Conservation (phyloP, 2,329 filamentous ascomycete species). For the Botryotinia calthae region DNA sequence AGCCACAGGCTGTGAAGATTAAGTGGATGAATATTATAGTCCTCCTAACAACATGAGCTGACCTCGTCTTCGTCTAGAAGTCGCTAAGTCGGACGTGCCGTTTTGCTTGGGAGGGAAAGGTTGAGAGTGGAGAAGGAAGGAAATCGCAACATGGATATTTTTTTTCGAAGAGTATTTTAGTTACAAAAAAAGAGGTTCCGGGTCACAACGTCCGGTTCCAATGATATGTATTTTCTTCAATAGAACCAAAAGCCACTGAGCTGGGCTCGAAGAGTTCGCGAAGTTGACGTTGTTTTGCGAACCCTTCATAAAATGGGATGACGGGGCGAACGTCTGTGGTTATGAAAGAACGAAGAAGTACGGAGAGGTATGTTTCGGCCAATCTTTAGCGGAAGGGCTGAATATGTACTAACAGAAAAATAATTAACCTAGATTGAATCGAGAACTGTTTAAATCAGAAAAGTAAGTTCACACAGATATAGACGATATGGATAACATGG, state of each 20-base stretch:
- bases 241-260: not conserved
- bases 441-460: not conserved
- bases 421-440: not conserved
- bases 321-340: conserved; percentile 11
- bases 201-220: not conserved
- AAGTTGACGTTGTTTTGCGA: conserved; percentile 9
- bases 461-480: conserved; percentile 1
- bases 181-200: conserved; percentile 19
- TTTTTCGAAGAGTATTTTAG: conserved; percentile 29
- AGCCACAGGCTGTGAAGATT: not conserved
- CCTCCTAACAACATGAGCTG: conserved; percentile 13
- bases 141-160: conserved; percentile 33
- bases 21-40: conserved; percentile 12
- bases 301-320: conserved; percentile 13
- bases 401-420: not conserved
- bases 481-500: not conserved
- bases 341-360: conserved; percentile 9
- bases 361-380: not conserved
- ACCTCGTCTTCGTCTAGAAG: conserved; percentile 20
- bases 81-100: conserved; percentile 28
- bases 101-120: conserved; percentile 28
- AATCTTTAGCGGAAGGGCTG: conserved; percentile 19
- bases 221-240: not conserved
- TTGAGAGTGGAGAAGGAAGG: conserved; percentile 28
- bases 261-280: conserved; percentile 19